Base-by-base conservation (phyloP, 495 filamentous ascomycete species). In the Bacidia rubella region DNA sequence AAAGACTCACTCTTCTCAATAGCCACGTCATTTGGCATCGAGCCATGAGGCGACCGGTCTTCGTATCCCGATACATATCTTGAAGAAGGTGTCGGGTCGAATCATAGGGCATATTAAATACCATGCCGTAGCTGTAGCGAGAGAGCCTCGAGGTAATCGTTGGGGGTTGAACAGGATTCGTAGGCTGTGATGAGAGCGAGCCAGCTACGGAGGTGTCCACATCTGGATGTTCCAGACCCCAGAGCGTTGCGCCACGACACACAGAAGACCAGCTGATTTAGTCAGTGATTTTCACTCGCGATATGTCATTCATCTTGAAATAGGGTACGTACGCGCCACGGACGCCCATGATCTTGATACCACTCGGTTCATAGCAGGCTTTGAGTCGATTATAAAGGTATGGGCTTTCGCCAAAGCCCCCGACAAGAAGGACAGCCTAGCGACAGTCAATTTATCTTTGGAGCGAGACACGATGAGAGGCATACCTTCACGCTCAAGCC, bases 381-480 rank as follows among this genome's bases (percentile, higher is more conserved):
- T 72, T 66, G 47, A 87, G 62, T 0, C 76, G 68, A 56, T 73
- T 72, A 54, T 74, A 78, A 47, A 86, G 71, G 61, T 84, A 86
- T 55, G 74, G 76, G 20, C 75, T 82, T 35, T 75, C 71, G n/a
- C 83, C 83, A 53, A 86, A 82, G 0, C 83, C 83, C 2, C 83
- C 82, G 15, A 86, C 83, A 0, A 86, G 71, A n/a, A 86, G 66
- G 27, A 86, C 78, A 2, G 78, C 74, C 56, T 73, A 64, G 11
- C 5, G 5, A 44, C 5, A 22, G 68, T 20, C 17, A 29, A 10
- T 11, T 3, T 40, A 35, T 19, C 1, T 12, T 39, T 15, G 22
- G 25, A 15, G 11, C 7, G 19, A 11, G 25, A 29, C 12, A 12
- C n/a, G 19, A 15, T 11, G 5, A 35, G 29, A 35, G 9, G 20